phyloP scores from a whole-genome alignment of 2,329 filamentous ascomycete species.

The Phaeosphaeria sp. region DNA sequence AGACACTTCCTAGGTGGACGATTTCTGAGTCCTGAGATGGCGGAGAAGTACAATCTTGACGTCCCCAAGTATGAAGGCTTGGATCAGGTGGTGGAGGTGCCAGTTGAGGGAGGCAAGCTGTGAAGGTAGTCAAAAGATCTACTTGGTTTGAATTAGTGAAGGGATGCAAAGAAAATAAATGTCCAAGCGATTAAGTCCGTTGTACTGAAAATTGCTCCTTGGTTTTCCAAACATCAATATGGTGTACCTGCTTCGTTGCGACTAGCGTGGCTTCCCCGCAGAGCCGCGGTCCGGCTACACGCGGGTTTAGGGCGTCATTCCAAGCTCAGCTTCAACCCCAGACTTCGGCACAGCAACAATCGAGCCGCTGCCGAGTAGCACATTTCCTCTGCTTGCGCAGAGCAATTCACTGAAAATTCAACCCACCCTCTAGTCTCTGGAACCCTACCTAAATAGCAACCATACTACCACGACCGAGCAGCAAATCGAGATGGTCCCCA shows the following conservation, averaged over 20 bases:
- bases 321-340: conserved; percentile 21
- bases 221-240: neutral
- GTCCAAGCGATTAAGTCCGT: neutral
- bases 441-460: neutral
- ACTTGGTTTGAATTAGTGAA: neutral
- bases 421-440: too few relatives aligned
- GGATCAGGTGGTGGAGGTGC: conserved; percentile 86
- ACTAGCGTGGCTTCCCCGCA: conserved; percentile 16
- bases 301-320: conserved; percentile 29
- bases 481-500: conserved; percentile 35
- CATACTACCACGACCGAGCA: neutral
- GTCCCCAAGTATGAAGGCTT: conserved; percentile 82
- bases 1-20: conserved; percentile 92
- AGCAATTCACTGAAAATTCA: neutral
- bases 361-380: conserved; percentile 5
- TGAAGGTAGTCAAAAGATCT: neutral
- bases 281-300: conserved; percentile 32
- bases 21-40: conserved; percentile 79
- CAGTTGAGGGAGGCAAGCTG: conserved; percentile 33
- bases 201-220: neutral
- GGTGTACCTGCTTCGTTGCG: neutral
- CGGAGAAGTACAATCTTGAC: conserved; percentile 85
- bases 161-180: too few relatives aligned
- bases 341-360: conserved; percentile 22
- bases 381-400: neutral